phyloP scores from a whole-genome alignment of 768 basidiomycete species.

The Leccinellum rugosiceps region DNA sequence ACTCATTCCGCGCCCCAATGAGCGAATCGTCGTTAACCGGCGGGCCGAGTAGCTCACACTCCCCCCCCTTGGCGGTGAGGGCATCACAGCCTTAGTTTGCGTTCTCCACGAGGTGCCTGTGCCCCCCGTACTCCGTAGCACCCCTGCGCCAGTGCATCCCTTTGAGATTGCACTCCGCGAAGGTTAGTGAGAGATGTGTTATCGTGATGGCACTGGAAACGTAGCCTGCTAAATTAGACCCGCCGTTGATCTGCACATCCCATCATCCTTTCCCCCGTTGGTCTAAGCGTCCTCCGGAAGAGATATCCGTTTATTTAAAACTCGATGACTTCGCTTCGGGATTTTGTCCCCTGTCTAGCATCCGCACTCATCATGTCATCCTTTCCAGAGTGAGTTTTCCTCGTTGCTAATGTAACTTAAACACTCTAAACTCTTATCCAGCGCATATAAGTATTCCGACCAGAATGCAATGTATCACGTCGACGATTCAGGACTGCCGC shows the following conservation, averaged over 20 bases:
- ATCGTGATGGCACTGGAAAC: conserved; percentile 30
- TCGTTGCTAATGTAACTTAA: neutral
- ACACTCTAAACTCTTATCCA: conserved; percentile 4
- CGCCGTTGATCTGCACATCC: conserved; percentile 16
- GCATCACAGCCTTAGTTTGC: conserved; percentile 20
- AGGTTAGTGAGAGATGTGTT: neutral
- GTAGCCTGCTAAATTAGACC: conserved; percentile 16
- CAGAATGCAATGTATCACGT: conserved; percentile 1
- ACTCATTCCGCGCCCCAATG: neutral
- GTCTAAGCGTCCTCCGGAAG: conserved; percentile 19
- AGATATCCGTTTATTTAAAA: conserved; percentile 23
- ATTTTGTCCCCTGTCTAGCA: conserved; percentile 4
- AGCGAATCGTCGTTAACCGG: neutral
- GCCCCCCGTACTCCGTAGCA: neutral
- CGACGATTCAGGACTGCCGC: conserved; percentile 1
- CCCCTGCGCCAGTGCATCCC: neutral
- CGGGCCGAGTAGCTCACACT: neutral
- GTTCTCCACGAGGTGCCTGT: conserved; percentile 8
- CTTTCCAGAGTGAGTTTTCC: conserved; percentile 14
- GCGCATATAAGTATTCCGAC: conserved; percentile 1
- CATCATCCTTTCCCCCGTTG: conserved; percentile 17
- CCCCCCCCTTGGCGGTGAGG: conserved; percentile 14
- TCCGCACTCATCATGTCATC: conserved; percentile 21
- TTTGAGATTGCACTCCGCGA: conserved; percentile 11
- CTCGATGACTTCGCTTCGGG: conserved; percentile 1